Base-by-base conservation (phyloP, 2,329 filamentous ascomycete genomes). In the Ascochyta fabae region DNA sequence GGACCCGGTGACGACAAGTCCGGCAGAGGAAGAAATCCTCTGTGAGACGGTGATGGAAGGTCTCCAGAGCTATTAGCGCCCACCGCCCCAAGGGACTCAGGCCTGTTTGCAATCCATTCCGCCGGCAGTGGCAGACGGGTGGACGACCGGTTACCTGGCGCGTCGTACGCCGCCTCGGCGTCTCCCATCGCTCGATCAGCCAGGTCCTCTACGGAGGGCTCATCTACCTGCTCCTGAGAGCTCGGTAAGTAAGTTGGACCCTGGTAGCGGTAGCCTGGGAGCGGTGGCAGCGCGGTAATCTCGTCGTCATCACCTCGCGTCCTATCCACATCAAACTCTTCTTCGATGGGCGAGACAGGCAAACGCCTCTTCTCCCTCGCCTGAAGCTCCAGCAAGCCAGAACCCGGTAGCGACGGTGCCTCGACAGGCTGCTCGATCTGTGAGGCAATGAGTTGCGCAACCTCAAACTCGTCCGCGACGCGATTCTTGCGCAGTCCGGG, bases 111-210 rank as follows among this genome's bases (percentile, higher is more conserved):
- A n/a, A 9, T 36, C 48, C 48, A 51, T 7, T 39, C 9, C 4
- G 27, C 15, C 4, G 49, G 27, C 15, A 52, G 10, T 26, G 35
- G 15, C 10, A 26, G 36, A 8, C 42, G 33, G 22, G 29, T 22
- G 10, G 48, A 52, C 2, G 7, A 8, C 9, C 48, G 48, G 10
- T 52, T 52, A 4, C 48, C 42, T 13, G 48, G 40, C 5, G 40
- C 13, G 2, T 51, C 40, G 9, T 15, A 16, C 3, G 34, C 19
- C 23, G 34, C 26, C 6, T 44, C 10, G 1, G 24, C 34, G 0
- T 39, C 40, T 4, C 42, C 40, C 48, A 26, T 24, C 3, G 26
- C 44, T 10, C 19, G n/a, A 16, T 22, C 44, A n/a, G 35, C 26
- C 6, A 41, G 8, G 27, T 27, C 41, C n/a, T 41, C 27, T 10